These are phyloP conservation scores for Leishmania major DNA, from an alignment of 208 protist genomes.

Conservation along the genomic window DNA sequence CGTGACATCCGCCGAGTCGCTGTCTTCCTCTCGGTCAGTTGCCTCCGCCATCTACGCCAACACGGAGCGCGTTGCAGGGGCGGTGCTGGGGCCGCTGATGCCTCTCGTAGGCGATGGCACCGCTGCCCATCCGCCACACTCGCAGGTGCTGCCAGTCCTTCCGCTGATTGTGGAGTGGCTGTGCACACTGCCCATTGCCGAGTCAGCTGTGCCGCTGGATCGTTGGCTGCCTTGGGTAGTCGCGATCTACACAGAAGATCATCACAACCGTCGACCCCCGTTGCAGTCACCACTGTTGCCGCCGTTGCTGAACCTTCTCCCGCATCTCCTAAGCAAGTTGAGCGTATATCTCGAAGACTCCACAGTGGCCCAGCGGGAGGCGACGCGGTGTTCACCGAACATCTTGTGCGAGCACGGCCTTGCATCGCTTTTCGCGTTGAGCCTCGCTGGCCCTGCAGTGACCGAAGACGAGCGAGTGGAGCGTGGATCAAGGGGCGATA, in stretches of 20 bases:
- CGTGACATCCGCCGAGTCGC: conserved; percentile 12
- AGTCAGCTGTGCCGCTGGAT: conserved; percentile 13
- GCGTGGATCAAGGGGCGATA: background rate
- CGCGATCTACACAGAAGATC: conserved; percentile 16
- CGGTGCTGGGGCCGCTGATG: conserved; percentile 23
- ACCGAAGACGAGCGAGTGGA: background rate
- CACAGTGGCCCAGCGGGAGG: background rate
- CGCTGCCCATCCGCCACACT: conserved; percentile 23
- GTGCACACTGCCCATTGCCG: conserved; percentile 45
- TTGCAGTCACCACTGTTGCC: conserved; percentile 9
- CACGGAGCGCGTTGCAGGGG: conserved; percentile 8
- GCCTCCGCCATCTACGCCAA: conserved; percentile 15
- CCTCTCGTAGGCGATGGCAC: conserved; percentile 28
- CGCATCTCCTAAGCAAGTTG: conserved; percentile 23
- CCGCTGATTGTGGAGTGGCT: conserved; percentile 64
- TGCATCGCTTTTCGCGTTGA: conserved; percentile 5
- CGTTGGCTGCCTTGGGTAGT: conserved; percentile 49
- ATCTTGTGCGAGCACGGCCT: conserved; percentile 11
- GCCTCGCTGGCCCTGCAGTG: background rate
- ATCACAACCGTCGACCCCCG: background rate
- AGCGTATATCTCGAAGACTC: conserved; percentile 1
- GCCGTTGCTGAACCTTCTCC: conserved; percentile 33
- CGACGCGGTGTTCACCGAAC: background rate
- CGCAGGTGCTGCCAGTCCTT: conserved; percentile 43
- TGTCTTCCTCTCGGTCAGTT: background rate